A percentile compares a stretch with the other conserved stretches of the same genome.
Conservation (phyloP, 495 filamentous ascomycete genomes). For the Neurospora pannonica region DNA sequence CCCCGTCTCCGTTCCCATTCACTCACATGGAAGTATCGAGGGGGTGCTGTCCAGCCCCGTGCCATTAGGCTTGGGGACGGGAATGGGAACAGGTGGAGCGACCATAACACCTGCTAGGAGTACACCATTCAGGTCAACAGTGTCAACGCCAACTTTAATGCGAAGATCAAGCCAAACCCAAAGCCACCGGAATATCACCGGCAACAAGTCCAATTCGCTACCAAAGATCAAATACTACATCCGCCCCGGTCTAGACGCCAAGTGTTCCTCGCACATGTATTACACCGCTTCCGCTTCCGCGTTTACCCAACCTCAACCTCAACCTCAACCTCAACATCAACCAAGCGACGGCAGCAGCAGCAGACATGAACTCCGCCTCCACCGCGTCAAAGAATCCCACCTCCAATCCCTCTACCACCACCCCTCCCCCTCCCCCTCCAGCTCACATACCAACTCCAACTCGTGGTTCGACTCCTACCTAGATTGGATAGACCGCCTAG, state of each 20-base stretch:
- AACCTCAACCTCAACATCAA: neutral
- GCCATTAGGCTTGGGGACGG: too few relatives aligned
- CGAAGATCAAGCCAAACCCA: neutral
- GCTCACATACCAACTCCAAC: too few relatives aligned
- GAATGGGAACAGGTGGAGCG: neutral
- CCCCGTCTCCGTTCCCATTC: too few relatives aligned
- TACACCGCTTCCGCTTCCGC: neutral
- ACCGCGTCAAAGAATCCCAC: neutral
- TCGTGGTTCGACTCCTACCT: constrained; percentile 9
- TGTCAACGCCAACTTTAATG: neutral
- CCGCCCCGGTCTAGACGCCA: neutral
- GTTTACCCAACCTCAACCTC: neutral
- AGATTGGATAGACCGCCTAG: constrained; percentile 7
- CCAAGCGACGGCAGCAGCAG: neutral
- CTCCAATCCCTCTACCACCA: neutral
- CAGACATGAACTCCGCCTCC: neutral
- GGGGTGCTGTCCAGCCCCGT: too few relatives aligned
- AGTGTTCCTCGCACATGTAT: neutral
- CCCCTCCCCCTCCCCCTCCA: too few relatives aligned
- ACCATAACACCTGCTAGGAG: neutral
- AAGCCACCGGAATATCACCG: neutral
- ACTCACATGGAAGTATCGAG: too few relatives aligned
- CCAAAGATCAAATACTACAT: neutral
- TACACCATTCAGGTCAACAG: too few relatives aligned
- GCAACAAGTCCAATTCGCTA: neutral